Percentiles rank a stretch among this genome's conserved stretches.
These are phyloP conservation scores for Russula griseocarnosa DNA, from an alignment of 768 basidiomycete genomes.

Conservation along the genomic window DNA sequence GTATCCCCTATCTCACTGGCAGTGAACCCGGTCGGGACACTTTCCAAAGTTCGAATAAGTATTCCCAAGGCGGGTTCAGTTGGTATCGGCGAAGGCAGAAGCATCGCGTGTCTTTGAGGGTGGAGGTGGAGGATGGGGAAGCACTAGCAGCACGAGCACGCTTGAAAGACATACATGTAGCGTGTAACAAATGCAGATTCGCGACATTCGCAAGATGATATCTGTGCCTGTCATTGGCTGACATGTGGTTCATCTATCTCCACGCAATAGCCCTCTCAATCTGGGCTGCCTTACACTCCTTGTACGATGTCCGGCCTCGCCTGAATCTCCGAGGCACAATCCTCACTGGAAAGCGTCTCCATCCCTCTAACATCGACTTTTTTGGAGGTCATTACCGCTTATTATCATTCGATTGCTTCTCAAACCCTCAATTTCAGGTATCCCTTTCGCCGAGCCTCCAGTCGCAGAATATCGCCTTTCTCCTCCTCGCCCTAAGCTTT, in stretches of 20 bases:
- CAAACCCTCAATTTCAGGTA: conserved; percentile 29
- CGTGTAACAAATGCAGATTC: no score
- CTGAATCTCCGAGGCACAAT: conserved; percentile 31
- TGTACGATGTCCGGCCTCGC: neutral
- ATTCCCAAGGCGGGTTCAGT: conserved; percentile 56
- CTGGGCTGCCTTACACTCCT: neutral
- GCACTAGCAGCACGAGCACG: conserved; percentile 9
- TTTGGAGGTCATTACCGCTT: conserved; percentile 33
- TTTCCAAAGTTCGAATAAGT: conserved; percentile 44
- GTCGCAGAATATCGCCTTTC: conserved; percentile 33
- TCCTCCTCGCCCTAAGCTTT: conserved; percentile 30
- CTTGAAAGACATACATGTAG: no score
- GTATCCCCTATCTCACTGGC: conserved; percentile 51
- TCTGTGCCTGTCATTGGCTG: no score
- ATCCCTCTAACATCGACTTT: conserved; percentile 31
- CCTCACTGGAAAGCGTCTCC: conserved; percentile 28
- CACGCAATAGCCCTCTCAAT: neutral
- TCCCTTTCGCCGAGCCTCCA: conserved; percentile 38
- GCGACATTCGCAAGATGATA: no score
- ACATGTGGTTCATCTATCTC: no score
- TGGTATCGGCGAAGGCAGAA: conserved; percentile 58
- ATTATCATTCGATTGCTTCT: neutral
- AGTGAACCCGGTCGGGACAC: conserved; percentile 28
- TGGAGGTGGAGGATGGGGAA: conserved; percentile 18
- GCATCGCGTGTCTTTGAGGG: conserved; percentile 51